Conservation (phyloP, 306 rosid species). For the Hylodesmum podocarpum region DNA sequence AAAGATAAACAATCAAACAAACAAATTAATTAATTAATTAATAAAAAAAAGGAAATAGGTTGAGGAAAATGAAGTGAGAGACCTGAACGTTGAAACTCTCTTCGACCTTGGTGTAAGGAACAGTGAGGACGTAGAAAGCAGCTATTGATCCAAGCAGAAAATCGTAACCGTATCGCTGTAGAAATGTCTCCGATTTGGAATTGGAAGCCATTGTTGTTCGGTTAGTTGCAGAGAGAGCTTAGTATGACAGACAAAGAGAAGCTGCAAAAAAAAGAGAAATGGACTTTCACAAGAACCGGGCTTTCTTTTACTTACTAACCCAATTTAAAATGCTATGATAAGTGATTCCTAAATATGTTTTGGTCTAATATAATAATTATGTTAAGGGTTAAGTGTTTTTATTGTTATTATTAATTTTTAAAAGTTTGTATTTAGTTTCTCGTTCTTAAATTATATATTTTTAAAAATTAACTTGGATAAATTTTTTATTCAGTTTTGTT, state of each 20-base stretch:
- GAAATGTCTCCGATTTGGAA: constrained; percentile 38
- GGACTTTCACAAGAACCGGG: background rate
- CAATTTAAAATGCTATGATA: too few species aligned
- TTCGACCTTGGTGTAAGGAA: constrained; percentile 93
- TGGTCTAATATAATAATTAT: too few species aligned
- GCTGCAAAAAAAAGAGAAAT: background rate
- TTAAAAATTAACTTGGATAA: too few species aligned
- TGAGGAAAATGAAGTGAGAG: constrained; percentile 16
- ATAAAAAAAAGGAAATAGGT: background rate
- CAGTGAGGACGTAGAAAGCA: constrained; percentile 59
- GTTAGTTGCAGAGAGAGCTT: background rate
- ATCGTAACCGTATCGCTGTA: constrained; percentile 68
- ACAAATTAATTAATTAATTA: background rate
- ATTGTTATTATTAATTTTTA: too few species aligned
- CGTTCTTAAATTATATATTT: too few species aligned
- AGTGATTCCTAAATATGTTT: too few species aligned
- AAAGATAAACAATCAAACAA: background rate
- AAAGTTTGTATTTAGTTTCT: too few species aligned
- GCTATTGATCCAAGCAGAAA: constrained; percentile 63
- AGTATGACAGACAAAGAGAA: background rate
- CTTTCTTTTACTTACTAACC: background rate
- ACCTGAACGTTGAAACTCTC: constrained; percentile 96
- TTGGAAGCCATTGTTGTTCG: constrained; percentile 54
- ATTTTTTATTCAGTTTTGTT: too few species aligned
- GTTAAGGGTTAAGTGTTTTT: too few species aligned